Percentiles rank a stretch among this genome's conserved stretches.
Evolutionary conservation across 2,329 filamentous ascomycete genomes (phyloP).

Genomic region (Ophiocordyceps camponoti-saundersi): DNA sequence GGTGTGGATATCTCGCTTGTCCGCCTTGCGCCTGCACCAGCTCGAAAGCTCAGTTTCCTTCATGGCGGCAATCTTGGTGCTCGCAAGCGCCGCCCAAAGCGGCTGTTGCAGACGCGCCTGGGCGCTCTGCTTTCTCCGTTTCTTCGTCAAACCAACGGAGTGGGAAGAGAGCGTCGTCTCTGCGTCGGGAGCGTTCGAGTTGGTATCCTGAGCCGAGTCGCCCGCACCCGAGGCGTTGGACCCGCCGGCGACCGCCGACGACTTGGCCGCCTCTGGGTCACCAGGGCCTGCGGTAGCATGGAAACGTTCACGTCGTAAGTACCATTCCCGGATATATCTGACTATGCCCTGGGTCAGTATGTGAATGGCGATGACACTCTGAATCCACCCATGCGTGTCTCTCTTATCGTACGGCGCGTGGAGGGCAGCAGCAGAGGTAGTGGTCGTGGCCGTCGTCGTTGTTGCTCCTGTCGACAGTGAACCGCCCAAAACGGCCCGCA

Average conservation of each 20-base stretch:
- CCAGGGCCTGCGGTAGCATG: constrained; percentile 28
- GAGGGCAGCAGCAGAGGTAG: neutral
- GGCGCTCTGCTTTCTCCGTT: constrained; percentile 78
- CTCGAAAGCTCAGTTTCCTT: constrained; percentile 80
- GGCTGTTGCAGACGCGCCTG: constrained; percentile 83
- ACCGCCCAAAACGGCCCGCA: constrained; percentile 27
- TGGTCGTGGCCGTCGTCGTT: neutral
- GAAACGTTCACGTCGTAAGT: constrained; percentile 40
- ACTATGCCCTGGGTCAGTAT: constrained; percentile 59
- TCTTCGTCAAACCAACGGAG: constrained; percentile 41
- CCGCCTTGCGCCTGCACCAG: constrained; percentile 55
- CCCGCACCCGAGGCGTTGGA: neutral
- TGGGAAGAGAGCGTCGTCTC: constrained; percentile 24
- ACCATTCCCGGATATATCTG: constrained; percentile 53
- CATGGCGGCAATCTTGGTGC: constrained; percentile 90
- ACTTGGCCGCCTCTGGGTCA: constrained; percentile 49
- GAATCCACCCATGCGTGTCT: constrained; percentile 46
- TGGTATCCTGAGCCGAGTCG: constrained; percentile 8
- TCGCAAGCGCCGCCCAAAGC: constrained; percentile 84
- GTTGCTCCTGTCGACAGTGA: constrained; percentile 21
- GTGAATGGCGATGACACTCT: constrained; percentile 55
- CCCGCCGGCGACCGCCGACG: constrained; percentile 2
- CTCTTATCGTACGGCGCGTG: constrained; percentile 35
- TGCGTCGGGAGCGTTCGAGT: constrained; percentile 35
- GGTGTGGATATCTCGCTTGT: constrained; percentile 64